Evolutionary conservation across 768 basidiomycete genomes (phyloP), one percentile per base, ranked within the genome.

Genomic region (Mycena albidolilacea): DNA sequence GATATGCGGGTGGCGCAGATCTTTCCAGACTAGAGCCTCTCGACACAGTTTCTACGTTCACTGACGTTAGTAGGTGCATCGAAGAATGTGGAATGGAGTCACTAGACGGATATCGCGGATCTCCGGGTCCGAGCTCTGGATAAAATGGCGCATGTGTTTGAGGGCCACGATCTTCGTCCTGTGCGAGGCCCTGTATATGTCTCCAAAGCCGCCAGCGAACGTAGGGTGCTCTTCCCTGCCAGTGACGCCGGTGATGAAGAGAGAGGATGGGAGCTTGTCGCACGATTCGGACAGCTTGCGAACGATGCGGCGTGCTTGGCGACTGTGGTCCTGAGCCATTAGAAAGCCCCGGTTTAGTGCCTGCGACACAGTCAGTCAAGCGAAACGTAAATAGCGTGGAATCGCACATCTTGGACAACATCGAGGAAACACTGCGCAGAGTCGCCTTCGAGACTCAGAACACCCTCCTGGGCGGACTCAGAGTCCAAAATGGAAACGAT

Each of bases 11-110:
- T 82, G 80, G n/a, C 74, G 75, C n/a, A 81, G 57, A 43, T 80
- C 75, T 63, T 77, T 73, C 81, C 81, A 82, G 30, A 79, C 69
- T 8, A 80, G 64, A 11, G 80, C 81, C 62, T 81, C 80, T n/a
- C 76, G 67, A 17, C 78, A 78, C 58, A 81, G 78, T 69, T 74
- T 75, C 81, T 81, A 48, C 41, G 37, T 7, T 30, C 30, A 30
- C 30, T 3, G 30, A 41, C 37, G 65, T n/a, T 19, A 38, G n/a
- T n/a, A n/a, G 11, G 62, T 7, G 44, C 10, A 17, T n/a, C 21
- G 38, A 19, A 14, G 35, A 17, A 41, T 15, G 8, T n/a, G 14
- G 19, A 46, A 50, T 4, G 9, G 5, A 11, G 39, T 19, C 19
- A 70, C 69, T 19, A 70, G 39, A 57, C 69, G 69, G 46, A 70